Conservation (phyloP, 139 green algal genomes). For the Helicosporidium sp. region DNA sequence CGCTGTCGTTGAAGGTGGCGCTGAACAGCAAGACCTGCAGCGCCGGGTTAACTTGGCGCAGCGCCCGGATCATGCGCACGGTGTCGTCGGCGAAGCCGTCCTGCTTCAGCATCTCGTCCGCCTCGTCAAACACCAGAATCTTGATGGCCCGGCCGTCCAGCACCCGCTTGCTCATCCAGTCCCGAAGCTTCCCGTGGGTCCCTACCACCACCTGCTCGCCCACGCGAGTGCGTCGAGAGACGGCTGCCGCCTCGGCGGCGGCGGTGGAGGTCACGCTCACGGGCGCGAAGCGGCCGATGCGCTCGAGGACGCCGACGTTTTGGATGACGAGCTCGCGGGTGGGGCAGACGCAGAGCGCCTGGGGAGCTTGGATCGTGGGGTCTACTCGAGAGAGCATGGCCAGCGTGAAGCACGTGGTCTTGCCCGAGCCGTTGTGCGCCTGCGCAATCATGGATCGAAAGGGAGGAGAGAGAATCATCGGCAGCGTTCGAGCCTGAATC, state of each 20-base stretch:
- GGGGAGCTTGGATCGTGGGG: conserved; percentile 33
- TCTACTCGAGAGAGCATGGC: conserved; percentile 89
- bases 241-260: conserved; percentile 5
- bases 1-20: conserved; percentile 85
- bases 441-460: conserved; percentile 73
- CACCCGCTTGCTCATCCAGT: conserved; percentile 60
- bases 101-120: conserved; percentile 91
- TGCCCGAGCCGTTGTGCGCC: conserved; percentile 93
- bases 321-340: conserved; percentile 90
- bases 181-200: conserved; percentile 82
- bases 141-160: conserved; percentile 44
- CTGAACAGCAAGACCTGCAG: conserved; percentile 80
- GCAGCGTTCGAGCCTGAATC: conserved; percentile 79
- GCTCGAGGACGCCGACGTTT: conserved; percentile 69
- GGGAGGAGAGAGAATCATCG: conserved; percentile 84
- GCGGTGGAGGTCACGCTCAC: conserved; percentile 36
- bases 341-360: conserved; percentile 92
- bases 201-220: conserved; percentile 55
- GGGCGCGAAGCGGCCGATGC: conserved; percentile 70
- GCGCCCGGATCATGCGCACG: conserved; percentile 37
- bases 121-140: conserved; percentile 96
- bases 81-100: conserved; percentile 83
- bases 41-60: conserved; percentile 9
- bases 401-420: conserved; percentile 97
- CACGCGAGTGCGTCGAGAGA: conserved; percentile 6